Evolutionary conservation across 768 basidiomycete genomes (phyloP).

Genomic region (Agaricus sinodeliciosus): DNA sequence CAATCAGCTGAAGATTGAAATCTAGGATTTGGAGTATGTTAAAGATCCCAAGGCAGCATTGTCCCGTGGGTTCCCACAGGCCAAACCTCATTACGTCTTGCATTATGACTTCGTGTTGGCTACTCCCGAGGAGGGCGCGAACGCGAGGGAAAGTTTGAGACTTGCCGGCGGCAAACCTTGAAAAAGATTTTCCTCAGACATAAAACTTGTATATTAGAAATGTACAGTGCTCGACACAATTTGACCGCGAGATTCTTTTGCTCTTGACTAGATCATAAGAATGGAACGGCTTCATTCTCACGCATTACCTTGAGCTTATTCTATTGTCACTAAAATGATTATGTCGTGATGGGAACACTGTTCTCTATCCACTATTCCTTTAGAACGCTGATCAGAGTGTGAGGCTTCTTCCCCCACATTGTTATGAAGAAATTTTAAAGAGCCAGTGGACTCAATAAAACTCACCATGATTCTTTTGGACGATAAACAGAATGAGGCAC

Average conservation of each 20-base stretch:
- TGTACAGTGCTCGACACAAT: too few species aligned
- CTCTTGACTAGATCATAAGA: too few species aligned
- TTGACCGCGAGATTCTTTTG: too few species aligned
- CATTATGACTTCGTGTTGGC: slow-evolving; percentile 37
- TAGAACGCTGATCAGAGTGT: neutral
- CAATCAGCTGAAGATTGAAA: slow-evolving; percentile 9
- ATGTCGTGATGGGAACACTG: slow-evolving; percentile 7
- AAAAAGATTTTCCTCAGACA: neutral
- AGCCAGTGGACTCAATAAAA: neutral
- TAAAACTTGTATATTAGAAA: neutral
- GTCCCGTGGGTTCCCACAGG: slow-evolving; percentile 44
- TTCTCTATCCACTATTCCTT: neutral
- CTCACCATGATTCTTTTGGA: slow-evolving; percentile 19
- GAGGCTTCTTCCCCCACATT: neutral
- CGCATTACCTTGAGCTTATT: too few species aligned
- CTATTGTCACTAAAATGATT: neutral
- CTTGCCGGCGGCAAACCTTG: neutral
- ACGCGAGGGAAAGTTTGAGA: slow-evolving; percentile 21
- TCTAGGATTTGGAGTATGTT: slow-evolving; percentile 46
- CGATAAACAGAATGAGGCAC: slow-evolving; percentile 22
- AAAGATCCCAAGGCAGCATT: slow-evolving; percentile 47
- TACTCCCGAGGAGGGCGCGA: slow-evolving; percentile 30
- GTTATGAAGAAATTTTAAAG: slow-evolving; percentile 2
- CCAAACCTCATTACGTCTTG: slow-evolving; percentile 30
- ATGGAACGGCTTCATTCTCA: too few species aligned